Percentiles rank a stretch among this genome's conserved stretches.
Evolutionary conservation across 2,329 filamentous ascomycete species (phyloP).

Genomic region (Aureobasidium namibiae): DNA sequence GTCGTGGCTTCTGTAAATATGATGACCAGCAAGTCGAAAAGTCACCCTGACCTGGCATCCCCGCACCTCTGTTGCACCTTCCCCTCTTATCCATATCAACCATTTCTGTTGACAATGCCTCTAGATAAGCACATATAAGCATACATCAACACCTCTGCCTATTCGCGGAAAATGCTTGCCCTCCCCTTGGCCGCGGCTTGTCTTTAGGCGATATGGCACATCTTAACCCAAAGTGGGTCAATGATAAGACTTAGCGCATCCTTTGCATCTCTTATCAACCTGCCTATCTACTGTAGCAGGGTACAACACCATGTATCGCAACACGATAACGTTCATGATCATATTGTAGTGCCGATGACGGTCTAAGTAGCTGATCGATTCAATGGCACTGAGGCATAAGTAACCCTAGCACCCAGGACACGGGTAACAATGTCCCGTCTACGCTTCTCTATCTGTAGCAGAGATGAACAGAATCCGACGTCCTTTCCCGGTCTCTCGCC

Average conservation of each 20-base stretch:
- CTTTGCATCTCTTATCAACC: constrained; percentile 1
- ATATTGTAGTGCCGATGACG: neutral
- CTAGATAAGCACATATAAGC: neutral
- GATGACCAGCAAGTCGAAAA: neutral
- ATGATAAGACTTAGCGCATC: constrained; percentile 8
- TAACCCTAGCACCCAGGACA: neutral
- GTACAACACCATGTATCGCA: neutral
- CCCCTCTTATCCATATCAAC: neutral
- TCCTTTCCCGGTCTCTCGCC: constrained; percentile 19
- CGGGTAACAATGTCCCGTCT: neutral
- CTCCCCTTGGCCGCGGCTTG: neutral
- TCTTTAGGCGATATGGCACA: neutral
- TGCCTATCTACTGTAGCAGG: neutral
- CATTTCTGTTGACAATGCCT: neutral
- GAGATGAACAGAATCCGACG: constrained; percentile 21
- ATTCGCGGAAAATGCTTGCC: neutral
- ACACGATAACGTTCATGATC: neutral
- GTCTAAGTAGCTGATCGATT: neutral
- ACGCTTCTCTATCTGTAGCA: neutral
- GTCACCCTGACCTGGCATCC: neutral
- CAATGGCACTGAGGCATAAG: neutral
- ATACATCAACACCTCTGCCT: neutral
- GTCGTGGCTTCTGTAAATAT: neutral
- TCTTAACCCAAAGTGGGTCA: neutral
- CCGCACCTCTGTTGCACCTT: neutral